Evolutionary conservation across 169 alveolate species (phyloP), one percentile per base, ranked within the genome.

Genomic region (Babesia gibsoni): DNA sequence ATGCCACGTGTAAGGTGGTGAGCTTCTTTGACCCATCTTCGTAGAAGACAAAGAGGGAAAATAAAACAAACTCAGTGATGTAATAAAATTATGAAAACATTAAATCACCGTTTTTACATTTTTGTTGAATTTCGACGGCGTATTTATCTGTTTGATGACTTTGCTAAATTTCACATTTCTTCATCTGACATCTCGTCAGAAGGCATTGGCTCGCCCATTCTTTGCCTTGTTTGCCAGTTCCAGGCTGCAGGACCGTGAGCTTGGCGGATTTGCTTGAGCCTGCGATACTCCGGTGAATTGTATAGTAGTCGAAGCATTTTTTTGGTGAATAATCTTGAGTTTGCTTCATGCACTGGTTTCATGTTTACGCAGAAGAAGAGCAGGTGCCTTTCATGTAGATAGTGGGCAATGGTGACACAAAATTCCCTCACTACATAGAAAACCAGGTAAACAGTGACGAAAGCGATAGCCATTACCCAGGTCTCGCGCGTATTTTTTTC

Each of bases 171-270:
- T 37, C 67, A 37, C 2, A 58, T 9, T n/a, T 61, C 72, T 5
- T 42, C 59, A 29, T 61, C 72, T 14, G 72, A 61, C 58, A 61
- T 37, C 2, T 61, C 56, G 50, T 61, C 72, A 10, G 72, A 61
- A 16, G 72, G 72, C 72, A 61, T 61, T 18, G 18, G 59, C 33
- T 61, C 73, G 18, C 69, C 58, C 43, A 79, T 43, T 5, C 79
- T 23, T 54, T 77, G 80, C 41, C 92, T 64, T 36, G 77, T 59
- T 61, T 87, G 92, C 92, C 92, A 87, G 50, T 87, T 87, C 92
- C 92, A 87, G 32, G 90, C 88, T 29, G 81, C 92, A 35, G 84
- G 82, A 3, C 92, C 92, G 58, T 79, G 82, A 12, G 82, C 81
- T 36, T 75, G 69, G 23, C 92, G 73, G 52, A 74, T 72, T 27